Conservation (phyloP, 768 basidiomycete genomes). For the Collybia sp. region DNA sequence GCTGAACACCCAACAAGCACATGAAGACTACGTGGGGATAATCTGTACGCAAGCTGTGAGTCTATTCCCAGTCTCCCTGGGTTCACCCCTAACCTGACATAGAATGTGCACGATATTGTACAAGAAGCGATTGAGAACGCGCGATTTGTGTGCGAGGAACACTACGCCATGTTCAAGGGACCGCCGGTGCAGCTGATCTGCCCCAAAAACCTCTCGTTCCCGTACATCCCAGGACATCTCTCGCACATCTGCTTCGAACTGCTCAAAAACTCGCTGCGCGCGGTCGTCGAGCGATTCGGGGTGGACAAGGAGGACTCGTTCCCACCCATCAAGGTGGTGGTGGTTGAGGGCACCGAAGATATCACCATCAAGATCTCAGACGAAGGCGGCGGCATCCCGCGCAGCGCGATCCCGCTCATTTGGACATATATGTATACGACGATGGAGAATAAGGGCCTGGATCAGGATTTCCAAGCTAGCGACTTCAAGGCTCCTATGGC, state of each 20-base stretch:
- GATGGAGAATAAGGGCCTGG: conserved; percentile 69
- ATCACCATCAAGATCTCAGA: conserved; percentile 99
- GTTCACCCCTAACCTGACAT: conserved; percentile 5
- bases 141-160: conserved; percentile 90
- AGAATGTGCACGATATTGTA: conserved; percentile 97
- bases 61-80: conserved; percentile 8
- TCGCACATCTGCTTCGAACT: conserved; percentile 97
- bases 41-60: conserved; percentile 89
- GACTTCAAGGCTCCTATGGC: conserved; percentile 99
- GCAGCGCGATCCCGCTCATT: conserved; percentile 86
- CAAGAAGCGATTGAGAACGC: conserved; percentile 99
- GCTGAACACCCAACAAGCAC: conserved; percentile 86
- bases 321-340: conserved; percentile 91
- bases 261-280: conserved; percentile 95
- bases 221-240: conserved; percentile 95
- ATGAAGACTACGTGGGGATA: conserved; percentile 92
- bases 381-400: conserved; percentile 92
- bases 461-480: conserved; percentile 73
- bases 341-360: conserved; percentile 96
- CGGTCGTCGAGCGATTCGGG: conserved; percentile 91
- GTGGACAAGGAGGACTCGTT: conserved; percentile 72
- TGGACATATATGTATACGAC: conserved; percentile 99
- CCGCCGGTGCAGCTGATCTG: conserved; percentile 97
- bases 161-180: conserved; percentile 92
- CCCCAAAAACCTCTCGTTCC: conserved; percentile 77